These are phyloP conservation scores for Crepidotus variabilis DNA, from an alignment of 768 basidiomycete genomes.

Conservation along the genomic window DNA sequence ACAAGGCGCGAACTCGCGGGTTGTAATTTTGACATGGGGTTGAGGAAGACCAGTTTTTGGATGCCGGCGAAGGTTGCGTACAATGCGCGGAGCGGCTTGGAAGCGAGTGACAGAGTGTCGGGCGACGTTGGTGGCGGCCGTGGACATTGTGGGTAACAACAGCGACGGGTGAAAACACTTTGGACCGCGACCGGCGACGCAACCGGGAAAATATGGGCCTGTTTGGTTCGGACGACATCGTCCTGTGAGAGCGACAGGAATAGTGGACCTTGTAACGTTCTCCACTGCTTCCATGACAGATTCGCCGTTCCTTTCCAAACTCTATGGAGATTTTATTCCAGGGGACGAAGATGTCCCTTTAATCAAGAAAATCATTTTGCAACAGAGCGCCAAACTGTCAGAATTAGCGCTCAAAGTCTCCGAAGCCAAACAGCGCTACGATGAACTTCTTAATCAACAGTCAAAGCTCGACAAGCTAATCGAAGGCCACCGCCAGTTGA, in stretches of 20 bases:
- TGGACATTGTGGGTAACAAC: constrained; percentile 1
- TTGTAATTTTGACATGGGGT: constrained; percentile 56
- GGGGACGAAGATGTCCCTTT: background rate
- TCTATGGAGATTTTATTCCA: background rate
- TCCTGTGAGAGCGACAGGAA: background rate
- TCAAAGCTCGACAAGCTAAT: background rate
- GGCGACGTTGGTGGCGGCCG: constrained; percentile 8
- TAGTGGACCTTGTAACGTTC: background rate
- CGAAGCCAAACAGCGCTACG: background rate
- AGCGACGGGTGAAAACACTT: background rate
- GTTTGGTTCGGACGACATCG: background rate
- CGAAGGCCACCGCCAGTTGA: background rate
- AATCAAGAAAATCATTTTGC: background rate
- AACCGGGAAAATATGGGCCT: background rate
- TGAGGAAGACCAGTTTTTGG: constrained; percentile 57
- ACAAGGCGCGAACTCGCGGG: constrained; percentile 68
- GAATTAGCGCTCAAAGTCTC: background rate
- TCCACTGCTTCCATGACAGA: background rate
- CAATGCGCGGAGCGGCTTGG: constrained; percentile 47
- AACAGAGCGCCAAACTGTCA: background rate
- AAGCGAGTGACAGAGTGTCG: constrained; percentile 38
- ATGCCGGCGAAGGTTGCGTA: constrained; percentile 43
- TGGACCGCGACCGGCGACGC: background rate
- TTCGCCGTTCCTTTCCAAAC: background rate
- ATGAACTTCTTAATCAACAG: background rate